Evolutionary conservation across 768 basidiomycete genomes (phyloP).

Genomic region (Multifurca ochricompacta): DNA sequence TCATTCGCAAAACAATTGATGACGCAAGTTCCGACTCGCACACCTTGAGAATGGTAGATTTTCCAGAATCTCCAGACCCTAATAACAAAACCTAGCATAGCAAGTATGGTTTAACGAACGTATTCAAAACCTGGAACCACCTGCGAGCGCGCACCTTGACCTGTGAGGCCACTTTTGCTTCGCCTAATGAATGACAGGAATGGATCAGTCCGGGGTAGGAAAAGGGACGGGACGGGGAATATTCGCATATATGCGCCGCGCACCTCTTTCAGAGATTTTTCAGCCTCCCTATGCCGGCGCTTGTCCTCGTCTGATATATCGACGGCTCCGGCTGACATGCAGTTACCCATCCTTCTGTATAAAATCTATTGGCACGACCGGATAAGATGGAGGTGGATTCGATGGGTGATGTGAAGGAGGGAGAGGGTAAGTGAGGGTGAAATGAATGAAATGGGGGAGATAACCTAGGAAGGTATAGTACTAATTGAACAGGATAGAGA

Average conservation of each 20-base stretch:
- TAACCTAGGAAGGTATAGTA: neutral
- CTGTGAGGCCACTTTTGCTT: conserved; percentile 49
- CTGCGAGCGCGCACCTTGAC: conserved; percentile 53
- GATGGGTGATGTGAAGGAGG: neutral
- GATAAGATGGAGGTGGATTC: neutral
- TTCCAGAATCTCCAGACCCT: conserved; percentile 91
- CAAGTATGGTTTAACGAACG: neutral
- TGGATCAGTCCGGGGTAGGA: neutral
- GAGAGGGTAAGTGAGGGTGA: conserved; percentile 1
- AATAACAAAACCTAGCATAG: conserved; percentile 72
- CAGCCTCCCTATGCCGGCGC: conserved; percentile 56
- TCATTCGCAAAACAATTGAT: neutral
- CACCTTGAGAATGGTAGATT: conserved; percentile 86
- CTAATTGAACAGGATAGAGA: neutral
- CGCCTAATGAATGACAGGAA: conserved; percentile 8
- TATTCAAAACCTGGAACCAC: neutral
- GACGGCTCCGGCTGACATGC: conserved; percentile 49
- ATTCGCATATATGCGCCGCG: conserved; percentile 24
- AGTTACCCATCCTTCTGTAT: conserved; percentile 16
- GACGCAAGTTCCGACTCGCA: conserved; percentile 1
- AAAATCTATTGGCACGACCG: neutral
- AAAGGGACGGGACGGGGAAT: neutral
- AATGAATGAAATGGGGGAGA: neutral
- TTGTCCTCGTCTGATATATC: conserved; percentile 67
- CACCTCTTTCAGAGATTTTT: conserved; percentile 74